phyloP scores from a whole-genome alignment of 306 rosid species.

The Quillaja saponaria region DNA sequence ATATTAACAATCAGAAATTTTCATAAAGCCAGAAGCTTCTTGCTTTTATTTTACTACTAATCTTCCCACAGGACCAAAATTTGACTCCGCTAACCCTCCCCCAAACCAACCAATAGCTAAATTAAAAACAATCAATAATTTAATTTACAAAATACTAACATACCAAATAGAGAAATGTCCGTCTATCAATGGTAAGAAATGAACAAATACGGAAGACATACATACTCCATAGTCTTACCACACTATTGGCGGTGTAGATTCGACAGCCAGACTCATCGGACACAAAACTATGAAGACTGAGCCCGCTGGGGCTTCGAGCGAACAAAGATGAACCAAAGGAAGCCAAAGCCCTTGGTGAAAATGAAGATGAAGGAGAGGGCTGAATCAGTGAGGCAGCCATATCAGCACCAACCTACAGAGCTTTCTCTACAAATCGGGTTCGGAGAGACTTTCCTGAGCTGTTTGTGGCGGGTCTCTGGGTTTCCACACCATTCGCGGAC shows the following conservation, averaged over 20 bases:
- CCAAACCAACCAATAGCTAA: neutral
- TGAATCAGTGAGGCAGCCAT: conserved; percentile 74
- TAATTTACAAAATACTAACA: neutral
- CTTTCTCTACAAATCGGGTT: neutral
- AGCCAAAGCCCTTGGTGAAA: conserved; percentile 30
- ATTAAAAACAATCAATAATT: neutral
- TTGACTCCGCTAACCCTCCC: neutral
- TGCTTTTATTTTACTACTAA: no score
- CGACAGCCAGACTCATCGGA: conserved; percentile 37
- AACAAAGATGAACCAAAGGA: conserved; percentile 46
- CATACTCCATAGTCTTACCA: conserved; percentile 38
- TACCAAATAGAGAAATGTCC: neutral
- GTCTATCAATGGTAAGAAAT: neutral
- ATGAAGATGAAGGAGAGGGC: conserved; percentile 37
- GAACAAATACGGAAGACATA: neutral
- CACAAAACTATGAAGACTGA: conserved; percentile 26
- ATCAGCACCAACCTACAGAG: neutral
- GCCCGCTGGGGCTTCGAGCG: conserved; percentile 23
- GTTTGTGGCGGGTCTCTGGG: conserved; percentile 49
- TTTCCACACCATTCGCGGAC: conserved; percentile 21
- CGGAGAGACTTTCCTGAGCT: no score
- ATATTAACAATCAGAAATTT: no score
- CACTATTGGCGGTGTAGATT: conserved; percentile 26
- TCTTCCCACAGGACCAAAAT: no score
- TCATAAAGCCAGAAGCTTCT: neutral